Evolutionary conservation across 805 yeast genomes (phyloP).

Genomic region (Cyberlindnera nakhonratchasimensis): DNA sequence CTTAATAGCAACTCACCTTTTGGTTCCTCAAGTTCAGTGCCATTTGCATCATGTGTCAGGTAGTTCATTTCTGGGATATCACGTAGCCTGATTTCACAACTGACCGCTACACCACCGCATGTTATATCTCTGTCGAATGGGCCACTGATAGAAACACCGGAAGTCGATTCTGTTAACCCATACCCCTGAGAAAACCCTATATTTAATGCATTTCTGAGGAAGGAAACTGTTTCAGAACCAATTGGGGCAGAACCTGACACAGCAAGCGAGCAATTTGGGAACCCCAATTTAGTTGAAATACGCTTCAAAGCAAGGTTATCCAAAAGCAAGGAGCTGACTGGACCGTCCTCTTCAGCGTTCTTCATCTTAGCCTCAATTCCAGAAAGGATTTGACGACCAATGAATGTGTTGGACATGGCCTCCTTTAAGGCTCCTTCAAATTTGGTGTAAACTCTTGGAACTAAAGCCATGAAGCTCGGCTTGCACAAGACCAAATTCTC

Average conservation of each 20-base stretch:
- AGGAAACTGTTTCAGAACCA: slow-evolving; percentile 48
- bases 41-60: slow-evolving; percentile 29
- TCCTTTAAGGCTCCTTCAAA: slow-evolving; percentile 46
- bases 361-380: slow-evolving; percentile 19
- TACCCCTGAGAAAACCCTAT: slow-evolving; percentile 47
- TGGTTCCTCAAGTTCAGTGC: slow-evolving; percentile 20
- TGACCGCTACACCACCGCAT: slow-evolving; percentile 48
- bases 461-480: slow-evolving; percentile 48
- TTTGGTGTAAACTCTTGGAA: slow-evolving; percentile 54
- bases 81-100: slow-evolving; percentile 49
- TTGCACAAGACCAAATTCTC: slow-evolving; percentile 46
- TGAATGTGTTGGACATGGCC: slow-evolving; percentile 14
- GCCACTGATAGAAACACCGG: slow-evolving; percentile 43
- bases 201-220: slow-evolving; percentile 49
- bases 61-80: slow-evolving; percentile 52
- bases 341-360: slow-evolving; percentile 7
- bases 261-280: slow-evolving; percentile 33
- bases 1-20: slow-evolving; percentile 55
- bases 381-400: slow-evolving; percentile 12
- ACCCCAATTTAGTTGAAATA: slow-evolving; percentile 42
- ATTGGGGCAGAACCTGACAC: slow-evolving; percentile 61
- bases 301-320: slow-evolving; percentile 20
- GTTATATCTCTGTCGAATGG: slow-evolving; percentile 37
- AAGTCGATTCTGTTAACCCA: slow-evolving; percentile 64
- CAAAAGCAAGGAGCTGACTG: slow-evolving; percentile 9